Conservation (phyloP, 2,329 filamentous ascomycete species). For the Ophiognomonia clavigignenti-juglandacearum region DNA sequence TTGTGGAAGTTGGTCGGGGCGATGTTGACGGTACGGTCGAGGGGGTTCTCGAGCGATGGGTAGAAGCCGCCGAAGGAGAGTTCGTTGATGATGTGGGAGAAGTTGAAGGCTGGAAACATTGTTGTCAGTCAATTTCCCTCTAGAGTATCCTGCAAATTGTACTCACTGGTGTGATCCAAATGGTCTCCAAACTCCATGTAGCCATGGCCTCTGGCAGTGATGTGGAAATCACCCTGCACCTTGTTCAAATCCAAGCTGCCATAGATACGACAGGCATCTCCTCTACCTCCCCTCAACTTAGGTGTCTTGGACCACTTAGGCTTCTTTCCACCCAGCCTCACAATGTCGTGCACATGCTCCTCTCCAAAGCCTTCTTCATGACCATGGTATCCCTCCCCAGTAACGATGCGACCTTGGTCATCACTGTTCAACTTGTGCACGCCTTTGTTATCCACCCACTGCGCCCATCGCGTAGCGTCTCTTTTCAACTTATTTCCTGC, state of each 20-base stretch:
- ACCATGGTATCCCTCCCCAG: constrained; percentile 48
- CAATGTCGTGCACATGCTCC: constrained; percentile 87
- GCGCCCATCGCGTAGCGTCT: constrained; percentile 73
- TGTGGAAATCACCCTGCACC: constrained; percentile 97
- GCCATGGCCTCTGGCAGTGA: constrained; percentile 92
- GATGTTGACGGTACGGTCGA: constrained; percentile 81
- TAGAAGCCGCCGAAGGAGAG: constrained; percentile 97
- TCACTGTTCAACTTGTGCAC: constrained; percentile 57
- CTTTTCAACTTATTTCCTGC: constrained; percentile 69
- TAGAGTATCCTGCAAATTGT: not conserved
- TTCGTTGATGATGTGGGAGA: constrained; percentile 93
- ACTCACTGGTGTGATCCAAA: constrained; percentile 74
- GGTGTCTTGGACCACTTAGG: constrained; percentile 75
- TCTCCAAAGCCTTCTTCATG: constrained; percentile 67
- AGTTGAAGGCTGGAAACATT: constrained; percentile 72
- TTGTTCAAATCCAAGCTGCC: constrained; percentile 91
- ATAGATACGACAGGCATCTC: constrained; percentile 82
- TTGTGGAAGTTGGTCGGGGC: constrained; percentile 82
- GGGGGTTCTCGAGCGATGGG: constrained; percentile 85
- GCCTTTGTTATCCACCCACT: constrained; percentile 73
- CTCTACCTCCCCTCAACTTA: constrained; percentile 44
- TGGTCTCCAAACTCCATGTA: constrained; percentile 78
- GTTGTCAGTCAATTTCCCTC: not conserved
- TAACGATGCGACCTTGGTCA: constrained; percentile 47
- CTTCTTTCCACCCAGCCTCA: constrained; percentile 61